A percentile compares a stretch with the other conserved stretches of the same genome.
These are phyloP conservation scores for Pythium coloratum DNA, from an alignment of 352 stramenopile genomes.

Conservation along the genomic window DNA sequence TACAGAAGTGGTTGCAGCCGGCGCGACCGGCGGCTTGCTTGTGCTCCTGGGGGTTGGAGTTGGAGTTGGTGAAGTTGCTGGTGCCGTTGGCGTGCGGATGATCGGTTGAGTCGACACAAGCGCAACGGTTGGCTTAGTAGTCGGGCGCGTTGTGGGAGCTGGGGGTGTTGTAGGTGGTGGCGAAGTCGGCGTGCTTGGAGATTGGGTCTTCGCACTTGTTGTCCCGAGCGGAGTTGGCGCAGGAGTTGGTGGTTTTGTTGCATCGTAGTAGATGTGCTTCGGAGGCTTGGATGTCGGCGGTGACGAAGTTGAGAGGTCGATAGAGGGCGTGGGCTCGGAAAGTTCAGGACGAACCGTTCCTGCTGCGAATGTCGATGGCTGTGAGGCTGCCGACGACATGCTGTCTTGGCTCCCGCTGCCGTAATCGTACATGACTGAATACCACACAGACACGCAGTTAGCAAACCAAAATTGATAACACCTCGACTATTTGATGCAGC, in stretches of 20 bases:
- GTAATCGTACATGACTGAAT: background rate
- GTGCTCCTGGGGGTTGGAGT: background rate
- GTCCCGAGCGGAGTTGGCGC: background rate
- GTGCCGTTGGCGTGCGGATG: background rate
- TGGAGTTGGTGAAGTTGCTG: background rate
- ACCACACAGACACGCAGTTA: background rate
- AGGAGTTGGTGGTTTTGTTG: background rate
- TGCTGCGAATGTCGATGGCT: background rate
- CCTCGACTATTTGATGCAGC: background rate
- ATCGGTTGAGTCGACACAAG: background rate
- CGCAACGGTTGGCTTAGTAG: background rate
- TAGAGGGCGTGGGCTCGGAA: background rate
- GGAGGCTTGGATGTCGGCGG: background rate
- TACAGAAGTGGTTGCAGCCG: background rate
- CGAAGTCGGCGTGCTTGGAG: background rate
- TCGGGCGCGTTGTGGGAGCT: background rate
- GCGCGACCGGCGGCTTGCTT: background rate
- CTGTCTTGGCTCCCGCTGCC: background rate
- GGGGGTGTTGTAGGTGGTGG: background rate
- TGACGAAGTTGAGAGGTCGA: background rate
- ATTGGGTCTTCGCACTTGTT: background rate
- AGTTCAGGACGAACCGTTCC: background rate
- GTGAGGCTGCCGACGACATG: background rate
- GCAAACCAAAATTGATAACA: background rate
- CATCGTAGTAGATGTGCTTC: background rate